Evolutionary conservation across 2,329 filamentous ascomycete species (phyloP).

Genomic region (Arthrobotrys entomopaga): DNA sequence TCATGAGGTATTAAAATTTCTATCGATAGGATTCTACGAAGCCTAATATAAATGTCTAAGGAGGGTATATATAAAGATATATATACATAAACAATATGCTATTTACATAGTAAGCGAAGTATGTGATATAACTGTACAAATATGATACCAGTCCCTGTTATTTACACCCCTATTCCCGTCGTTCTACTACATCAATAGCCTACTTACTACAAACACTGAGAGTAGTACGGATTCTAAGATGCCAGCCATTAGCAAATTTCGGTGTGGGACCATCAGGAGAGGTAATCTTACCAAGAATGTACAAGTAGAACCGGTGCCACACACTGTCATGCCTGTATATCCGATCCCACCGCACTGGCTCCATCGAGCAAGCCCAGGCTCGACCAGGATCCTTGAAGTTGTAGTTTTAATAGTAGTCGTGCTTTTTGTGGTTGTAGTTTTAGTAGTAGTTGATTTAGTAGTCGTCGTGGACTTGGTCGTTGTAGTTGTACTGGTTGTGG

Average conservation of each 20-base stretch:
- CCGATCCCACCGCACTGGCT: conserved; percentile 60
- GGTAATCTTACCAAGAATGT: conserved; percentile 30
- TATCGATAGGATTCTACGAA: too few species aligned
- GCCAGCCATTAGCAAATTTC: background rate
- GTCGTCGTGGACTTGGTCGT: conserved; percentile 16
- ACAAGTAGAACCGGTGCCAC: conserved; percentile 48
- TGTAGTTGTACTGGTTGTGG: conserved; percentile 16
- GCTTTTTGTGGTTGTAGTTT: conserved; percentile 4
- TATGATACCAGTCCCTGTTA: too few species aligned
- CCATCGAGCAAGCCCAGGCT: background rate
- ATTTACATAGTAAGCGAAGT: background rate
- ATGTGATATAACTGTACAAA: conserved; percentile 1
- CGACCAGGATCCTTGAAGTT: conserved; percentile 9
- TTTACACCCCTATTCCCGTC: too few species aligned
- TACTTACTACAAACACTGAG: conserved; percentile 59
- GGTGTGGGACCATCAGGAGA: too few species aligned
- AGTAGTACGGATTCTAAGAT: conserved; percentile 58
- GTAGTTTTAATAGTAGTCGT: conserved; percentile 23
- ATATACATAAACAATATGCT: too few species aligned
- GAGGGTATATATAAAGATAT: background rate
- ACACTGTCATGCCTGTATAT: conserved; percentile 59
- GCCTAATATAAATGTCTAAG: background rate
- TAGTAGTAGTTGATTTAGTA: conserved; percentile 7
- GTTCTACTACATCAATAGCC: too few species aligned
- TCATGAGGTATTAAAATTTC: too few species aligned